Evolutionary conservation across 129 eudicot genomes (phyloP).

Genomic region (Pseudognaphalium luteoalbum): DNA sequence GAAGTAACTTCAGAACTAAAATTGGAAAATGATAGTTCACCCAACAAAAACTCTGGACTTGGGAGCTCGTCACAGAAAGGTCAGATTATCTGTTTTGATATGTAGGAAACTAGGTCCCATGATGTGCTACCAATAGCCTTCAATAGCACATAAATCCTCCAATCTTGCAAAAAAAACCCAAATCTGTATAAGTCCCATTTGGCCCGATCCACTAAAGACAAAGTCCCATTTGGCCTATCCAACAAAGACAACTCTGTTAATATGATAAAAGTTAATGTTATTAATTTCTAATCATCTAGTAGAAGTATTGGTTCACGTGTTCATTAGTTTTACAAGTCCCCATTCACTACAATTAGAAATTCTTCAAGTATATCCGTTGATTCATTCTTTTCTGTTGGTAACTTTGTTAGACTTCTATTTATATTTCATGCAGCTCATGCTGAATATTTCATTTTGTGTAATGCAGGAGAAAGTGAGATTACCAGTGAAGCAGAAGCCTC

Average conservation of each 20-base stretch:
- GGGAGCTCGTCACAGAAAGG: conserved; percentile 40
- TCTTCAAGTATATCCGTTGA: not conserved
- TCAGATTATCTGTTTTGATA: conserved; percentile 19
- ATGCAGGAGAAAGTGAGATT: conserved; percentile 42
- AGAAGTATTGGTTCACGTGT: not conserved
- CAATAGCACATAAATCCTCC: not conserved
- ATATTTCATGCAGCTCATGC: not conserved
- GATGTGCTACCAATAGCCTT: not conserved
- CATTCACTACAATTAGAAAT: not conserved
- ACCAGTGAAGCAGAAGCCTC: conserved; percentile 37
- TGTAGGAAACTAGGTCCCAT: conserved; percentile 2
- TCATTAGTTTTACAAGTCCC: not conserved
- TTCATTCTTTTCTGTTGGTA: not conserved
- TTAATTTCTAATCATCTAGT: conserved; percentile 7
- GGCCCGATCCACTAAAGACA: not conserved
- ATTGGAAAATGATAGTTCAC: conserved; percentile 18
- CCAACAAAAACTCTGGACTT: conserved; percentile 14
- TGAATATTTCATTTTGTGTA: conserved; percentile 9
- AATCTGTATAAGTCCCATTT: not conserved
- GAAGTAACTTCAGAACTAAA: conserved; percentile 24
- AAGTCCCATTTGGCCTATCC: not conserved
- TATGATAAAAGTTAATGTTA: not conserved
- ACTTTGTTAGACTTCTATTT: not conserved
- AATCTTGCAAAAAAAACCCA: not conserved
- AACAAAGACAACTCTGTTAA: not conserved